Base-by-base conservation (phyloP, 2,329 filamentous ascomycete genomes). In the Pseudogymnoascus sp. region DNA sequence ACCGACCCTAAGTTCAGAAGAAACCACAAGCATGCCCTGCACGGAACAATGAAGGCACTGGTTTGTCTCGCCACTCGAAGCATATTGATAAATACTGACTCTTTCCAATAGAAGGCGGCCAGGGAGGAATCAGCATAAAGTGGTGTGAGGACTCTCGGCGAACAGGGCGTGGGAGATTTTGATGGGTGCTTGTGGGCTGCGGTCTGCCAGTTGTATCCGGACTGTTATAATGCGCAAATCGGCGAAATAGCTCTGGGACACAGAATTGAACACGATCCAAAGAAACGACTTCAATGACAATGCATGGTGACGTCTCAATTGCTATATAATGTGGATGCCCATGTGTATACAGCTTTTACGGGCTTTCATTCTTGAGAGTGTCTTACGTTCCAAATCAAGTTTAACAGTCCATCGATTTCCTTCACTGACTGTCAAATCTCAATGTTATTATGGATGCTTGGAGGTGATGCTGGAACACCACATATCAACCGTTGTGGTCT, bases 1-100 rank as follows among this genome's bases (percentile, higher is more conserved):
- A 94, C 91, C 79, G 94, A 99, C 83, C 92, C 94, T 78, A 99
- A 99, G 88, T 99, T 99, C 86, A 89, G 94, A 80, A 89, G 94
- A 82, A 99, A 99, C 86, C 94, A 99, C 85, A 91, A 92, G 85
- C 93, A 99, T 86, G 94, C 94, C 80, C 92, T 97, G 69, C 94
- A 97, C 85, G 94, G 94, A 79, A 99, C 92, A 78, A 92, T 90
- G 85, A 95, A 90, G 84, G 94, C 94, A 77, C 82, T 99, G 84
- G 93, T 97, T 87, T 75, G 89, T 83, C 28, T 33, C 28, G 47
- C 47, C 47, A 33, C 28, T 54, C 47, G 28, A 33, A 35, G 47
- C 9, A 6, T 14, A 20, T 54, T 12, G 28, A 54, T 33, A 9
- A 54, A 33, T 54, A 54, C 47, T 54, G 47, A 54, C 47, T 54